Percentiles rank a stretch among this genome's conserved stretches.
Conservation (phyloP, 352 stramenopile species). For the Phytophthora palmivora region DNA sequence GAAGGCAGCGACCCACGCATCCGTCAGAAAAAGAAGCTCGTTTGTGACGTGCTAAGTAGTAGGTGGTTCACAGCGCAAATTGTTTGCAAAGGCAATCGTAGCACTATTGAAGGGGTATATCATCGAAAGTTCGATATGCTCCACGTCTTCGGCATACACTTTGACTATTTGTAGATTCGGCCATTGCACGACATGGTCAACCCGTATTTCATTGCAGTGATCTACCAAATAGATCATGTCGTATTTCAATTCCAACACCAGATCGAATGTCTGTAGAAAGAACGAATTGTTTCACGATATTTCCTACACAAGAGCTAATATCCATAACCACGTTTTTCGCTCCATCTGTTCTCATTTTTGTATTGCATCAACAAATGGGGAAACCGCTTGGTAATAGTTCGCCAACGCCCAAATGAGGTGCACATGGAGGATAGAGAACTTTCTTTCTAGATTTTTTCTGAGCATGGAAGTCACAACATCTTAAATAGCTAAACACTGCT, state of each 20-base stretch:
- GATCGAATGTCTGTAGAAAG: too few species aligned
- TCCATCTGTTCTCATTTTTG: not conserved
- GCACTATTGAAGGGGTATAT: too few species aligned
- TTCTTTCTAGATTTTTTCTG: not conserved
- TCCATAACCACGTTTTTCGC: not conserved
- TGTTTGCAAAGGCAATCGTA: not conserved
- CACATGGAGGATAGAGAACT: not conserved
- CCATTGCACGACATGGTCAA: too few species aligned
- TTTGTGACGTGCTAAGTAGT: not conserved
- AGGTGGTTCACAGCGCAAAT: not conserved
- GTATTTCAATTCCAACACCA: not conserved
- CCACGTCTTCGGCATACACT: too few species aligned
- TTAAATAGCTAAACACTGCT: too few species aligned
- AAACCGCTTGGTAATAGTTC: conserved; percentile 1
- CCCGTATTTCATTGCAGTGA: not conserved
- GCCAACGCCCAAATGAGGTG: conserved; percentile 1
- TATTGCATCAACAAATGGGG: not conserved
- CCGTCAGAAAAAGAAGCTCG: not conserved
- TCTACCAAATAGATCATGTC: not conserved
- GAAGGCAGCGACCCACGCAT: not conserved
- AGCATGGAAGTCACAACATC: not conserved
- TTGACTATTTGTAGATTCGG: too few species aligned
- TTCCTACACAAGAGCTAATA: not conserved
- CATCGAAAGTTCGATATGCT: too few species aligned
- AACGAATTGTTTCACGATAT: too few species aligned